Evolutionary conservation across 2,329 filamentous ascomycete species (phyloP).

Genomic region (Stromatinia cepivora): DNA sequence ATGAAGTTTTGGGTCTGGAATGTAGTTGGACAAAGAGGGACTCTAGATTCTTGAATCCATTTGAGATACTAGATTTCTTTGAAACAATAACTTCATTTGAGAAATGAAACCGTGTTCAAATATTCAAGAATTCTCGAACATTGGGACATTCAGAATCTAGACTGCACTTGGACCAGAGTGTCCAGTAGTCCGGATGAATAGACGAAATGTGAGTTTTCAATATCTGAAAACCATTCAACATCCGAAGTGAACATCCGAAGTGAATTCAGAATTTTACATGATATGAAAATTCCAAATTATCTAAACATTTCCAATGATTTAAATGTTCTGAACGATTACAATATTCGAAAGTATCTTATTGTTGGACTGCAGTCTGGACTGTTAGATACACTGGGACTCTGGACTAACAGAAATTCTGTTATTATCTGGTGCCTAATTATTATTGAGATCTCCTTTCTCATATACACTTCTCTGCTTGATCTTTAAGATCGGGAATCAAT

Average conservation of each 20-base stretch:
- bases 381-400: background rate
- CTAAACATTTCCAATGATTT: too few species aligned
- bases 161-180: background rate
- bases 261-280: too few species aligned
- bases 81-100: background rate
- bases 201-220: too few species aligned
- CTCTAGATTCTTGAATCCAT: background rate
- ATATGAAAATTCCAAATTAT: too few species aligned
- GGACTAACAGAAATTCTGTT: too few species aligned
- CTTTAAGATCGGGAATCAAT: background rate
- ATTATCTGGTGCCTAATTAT: background rate
- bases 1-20: background rate
- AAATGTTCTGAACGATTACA: too few species aligned
- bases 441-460: background rate
- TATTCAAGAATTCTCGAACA: background rate
- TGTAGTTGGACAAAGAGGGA: background rate
- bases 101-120: background rate
- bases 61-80: background rate
- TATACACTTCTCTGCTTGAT: background rate
- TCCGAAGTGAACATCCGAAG: too few species aligned
- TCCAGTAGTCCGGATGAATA: too few species aligned
- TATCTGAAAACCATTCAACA: too few species aligned
- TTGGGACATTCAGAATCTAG: background rate
- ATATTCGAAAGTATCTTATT: too few species aligned
- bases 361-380: background rate